phyloP scores from a whole-genome alignment of 2,329 filamentous ascomycete genomes.

The Ceratocystis colombiana region DNA sequence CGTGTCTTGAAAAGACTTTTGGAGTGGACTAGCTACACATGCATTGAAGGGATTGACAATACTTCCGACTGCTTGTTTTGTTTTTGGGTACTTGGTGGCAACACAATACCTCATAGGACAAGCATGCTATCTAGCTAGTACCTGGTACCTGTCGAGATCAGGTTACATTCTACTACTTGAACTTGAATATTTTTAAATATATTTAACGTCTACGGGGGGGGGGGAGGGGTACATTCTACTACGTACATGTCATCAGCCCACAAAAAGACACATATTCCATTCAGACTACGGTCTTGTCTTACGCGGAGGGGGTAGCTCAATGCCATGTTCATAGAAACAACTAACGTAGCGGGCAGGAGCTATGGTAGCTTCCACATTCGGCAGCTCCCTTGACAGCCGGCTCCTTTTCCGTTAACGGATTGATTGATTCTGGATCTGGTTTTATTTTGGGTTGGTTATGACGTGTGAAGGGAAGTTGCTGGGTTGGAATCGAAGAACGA shows the following conservation, averaged over 20 bases:
- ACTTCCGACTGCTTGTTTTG: not conserved
- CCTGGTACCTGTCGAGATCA: not conserved
- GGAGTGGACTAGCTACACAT: conserved; percentile 1
- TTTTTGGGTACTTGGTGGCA: not conserved
- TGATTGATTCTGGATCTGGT: not conserved
- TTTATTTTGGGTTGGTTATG: not conserved
- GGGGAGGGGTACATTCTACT: not conserved
- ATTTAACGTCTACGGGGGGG: too few relatives aligned
- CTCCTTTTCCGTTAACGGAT: not conserved
- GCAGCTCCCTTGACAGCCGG: not conserved
- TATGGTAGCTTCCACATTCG: conserved; percentile 11
- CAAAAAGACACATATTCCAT: conserved; percentile 4
- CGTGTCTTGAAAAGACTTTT: conserved; percentile 3
- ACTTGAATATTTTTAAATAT: too few relatives aligned
- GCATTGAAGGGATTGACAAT: not conserved
- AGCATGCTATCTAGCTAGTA: not conserved
- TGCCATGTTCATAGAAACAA: not conserved
- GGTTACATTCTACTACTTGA: too few relatives aligned
- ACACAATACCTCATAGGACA: not conserved
- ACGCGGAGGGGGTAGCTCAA: conserved; percentile 4
- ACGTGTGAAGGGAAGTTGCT: conserved; percentile 12
- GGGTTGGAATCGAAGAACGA: not conserved
- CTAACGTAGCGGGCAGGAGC: not conserved
- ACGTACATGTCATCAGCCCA: not conserved
- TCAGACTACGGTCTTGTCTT: not conserved